These are phyloP conservation scores for Diplosphaera chodatii DNA, from an alignment of 139 green algal species.

Conservation along the genomic window DNA sequence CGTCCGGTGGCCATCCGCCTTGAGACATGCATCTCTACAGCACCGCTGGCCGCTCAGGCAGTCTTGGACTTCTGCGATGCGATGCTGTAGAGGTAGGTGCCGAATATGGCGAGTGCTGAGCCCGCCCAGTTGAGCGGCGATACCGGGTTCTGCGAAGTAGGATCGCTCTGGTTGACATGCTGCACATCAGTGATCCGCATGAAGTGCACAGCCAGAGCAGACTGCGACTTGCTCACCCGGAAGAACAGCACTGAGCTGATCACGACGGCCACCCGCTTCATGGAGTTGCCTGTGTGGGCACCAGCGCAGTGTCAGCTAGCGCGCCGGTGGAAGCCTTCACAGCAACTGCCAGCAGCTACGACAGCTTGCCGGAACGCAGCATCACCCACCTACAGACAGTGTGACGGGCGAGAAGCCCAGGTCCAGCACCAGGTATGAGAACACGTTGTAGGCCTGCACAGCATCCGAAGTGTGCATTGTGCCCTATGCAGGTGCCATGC, in stretches of 20 bases:
- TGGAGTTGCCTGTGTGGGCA: slow-evolving; percentile 70
- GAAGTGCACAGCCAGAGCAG: too few species aligned
- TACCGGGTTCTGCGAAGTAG: slow-evolving; percentile 60
- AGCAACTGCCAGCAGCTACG: too few species aligned
- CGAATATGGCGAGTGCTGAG: slow-evolving; percentile 69
- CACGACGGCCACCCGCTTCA: slow-evolving; percentile 92
- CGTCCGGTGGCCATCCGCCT: too few species aligned
- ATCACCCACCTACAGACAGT: slow-evolving; percentile 54
- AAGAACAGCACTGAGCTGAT: slow-evolving; percentile 62
- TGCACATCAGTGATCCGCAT: too few species aligned
- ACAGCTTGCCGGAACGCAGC: background rate
- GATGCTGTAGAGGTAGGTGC: slow-evolving; percentile 78
- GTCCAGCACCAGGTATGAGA: slow-evolving; percentile 80
- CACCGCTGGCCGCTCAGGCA: too few species aligned
- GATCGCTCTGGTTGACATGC: too few species aligned
- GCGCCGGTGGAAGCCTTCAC: background rate
- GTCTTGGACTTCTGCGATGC: slow-evolving; percentile 57
- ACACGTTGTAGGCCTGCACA: slow-evolving; percentile 4
- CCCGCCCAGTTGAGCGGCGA: slow-evolving; percentile 75
- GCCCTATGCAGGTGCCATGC: slow-evolving; percentile 59
- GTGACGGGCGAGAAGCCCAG: slow-evolving; percentile 78
- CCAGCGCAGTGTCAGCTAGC: too few species aligned
- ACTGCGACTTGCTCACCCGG: slow-evolving; percentile 5
- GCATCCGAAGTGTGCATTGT: background rate
- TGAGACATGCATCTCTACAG: too few species aligned